phyloP scores from a whole-genome alignment of 225 moss, liverwort and hornwort species.

The Climacium dendroides region DNA sequence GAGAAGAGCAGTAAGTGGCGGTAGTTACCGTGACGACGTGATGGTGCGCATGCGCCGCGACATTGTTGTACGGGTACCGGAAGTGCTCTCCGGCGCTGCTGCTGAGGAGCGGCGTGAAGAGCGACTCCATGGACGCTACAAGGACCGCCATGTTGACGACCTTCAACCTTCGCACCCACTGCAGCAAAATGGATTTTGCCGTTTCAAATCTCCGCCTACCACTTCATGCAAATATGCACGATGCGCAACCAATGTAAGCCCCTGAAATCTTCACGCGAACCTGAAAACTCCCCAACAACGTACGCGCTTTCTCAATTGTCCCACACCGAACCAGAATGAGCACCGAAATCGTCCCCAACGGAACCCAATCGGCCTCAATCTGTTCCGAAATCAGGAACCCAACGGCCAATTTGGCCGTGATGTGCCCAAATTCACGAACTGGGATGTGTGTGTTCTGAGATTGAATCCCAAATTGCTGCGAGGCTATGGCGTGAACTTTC shows the following conservation, averaged over 20 bases:
- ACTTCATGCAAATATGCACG: not conserved
- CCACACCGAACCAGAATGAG: no score
- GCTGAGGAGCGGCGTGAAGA: slow-evolving; percentile 14
- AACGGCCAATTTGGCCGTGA: not conserved
- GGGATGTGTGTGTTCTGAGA: no score
- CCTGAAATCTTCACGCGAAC: not conserved
- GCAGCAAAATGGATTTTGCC: not conserved
- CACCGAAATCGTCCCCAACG: not conserved
- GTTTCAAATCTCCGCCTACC: slow-evolving; percentile 20
- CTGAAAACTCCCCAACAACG: not conserved
- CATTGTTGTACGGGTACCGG: slow-evolving; percentile 41
- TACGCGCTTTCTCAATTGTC: not conserved
- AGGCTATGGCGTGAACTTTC: not conserved
- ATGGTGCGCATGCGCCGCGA: slow-evolving; percentile 32
- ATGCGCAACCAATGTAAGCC: slow-evolving; percentile 1
- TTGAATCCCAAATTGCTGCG: not conserved
- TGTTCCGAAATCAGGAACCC: not conserved
- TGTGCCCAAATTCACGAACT: not conserved
- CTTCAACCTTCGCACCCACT: slow-evolving; percentile 15
- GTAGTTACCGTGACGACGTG: slow-evolving; percentile 26
- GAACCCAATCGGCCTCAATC: not conserved
- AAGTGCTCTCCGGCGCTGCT: slow-evolving; percentile 14
- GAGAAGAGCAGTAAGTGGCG: not conserved
- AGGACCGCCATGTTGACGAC: slow-evolving; percentile 25
- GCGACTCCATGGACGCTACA: slow-evolving; percentile 44